phyloP scores from a whole-genome alignment of 805 yeast species.

The Tanozyma kutaoensis region DNA sequence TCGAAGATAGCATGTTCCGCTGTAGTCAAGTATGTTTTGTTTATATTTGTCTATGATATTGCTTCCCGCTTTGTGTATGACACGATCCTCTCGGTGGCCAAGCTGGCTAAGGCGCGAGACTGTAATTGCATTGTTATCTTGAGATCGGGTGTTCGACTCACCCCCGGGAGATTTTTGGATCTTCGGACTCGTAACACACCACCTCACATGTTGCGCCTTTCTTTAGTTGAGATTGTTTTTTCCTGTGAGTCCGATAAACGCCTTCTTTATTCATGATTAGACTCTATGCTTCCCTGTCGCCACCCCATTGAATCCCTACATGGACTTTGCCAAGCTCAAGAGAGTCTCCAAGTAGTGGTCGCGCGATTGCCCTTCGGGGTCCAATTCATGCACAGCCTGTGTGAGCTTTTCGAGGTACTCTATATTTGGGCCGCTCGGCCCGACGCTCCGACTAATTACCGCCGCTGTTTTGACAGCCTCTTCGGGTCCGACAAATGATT shows the following conservation, averaged over 20 bases:
- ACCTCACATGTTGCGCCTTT: neutral
- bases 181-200: neutral
- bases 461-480: slow-evolving; percentile 41
- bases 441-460: slow-evolving; percentile 41
- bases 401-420: slow-evolving; percentile 54
- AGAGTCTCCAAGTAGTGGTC: slow-evolving; percentile 26
- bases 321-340: neutral
- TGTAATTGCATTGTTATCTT: slow-evolving; percentile 29
- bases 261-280: slow-evolving; percentile 4
- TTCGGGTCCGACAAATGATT: slow-evolving; percentile 81
- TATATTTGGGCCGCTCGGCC: slow-evolving; percentile 73
- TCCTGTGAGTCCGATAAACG: neutral
- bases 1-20: too few relatives aligned
- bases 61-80: too few relatives aligned
- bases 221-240: neutral
- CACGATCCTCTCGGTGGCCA: slow-evolving; percentile 28
- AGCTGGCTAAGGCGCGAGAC: slow-evolving; percentile 40
- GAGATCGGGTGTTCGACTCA: slow-evolving; percentile 39
- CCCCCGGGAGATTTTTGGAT: slow-evolving; percentile 30
- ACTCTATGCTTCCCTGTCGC: neutral
- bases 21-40: too few relatives aligned
- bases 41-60: too few relatives aligned
- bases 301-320: neutral
- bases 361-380: slow-evolving; percentile 4
- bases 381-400: slow-evolving; percentile 24